phyloP scores from a whole-genome alignment of 495 filamentous ascomycete species.

The Xylaria grammica region DNA sequence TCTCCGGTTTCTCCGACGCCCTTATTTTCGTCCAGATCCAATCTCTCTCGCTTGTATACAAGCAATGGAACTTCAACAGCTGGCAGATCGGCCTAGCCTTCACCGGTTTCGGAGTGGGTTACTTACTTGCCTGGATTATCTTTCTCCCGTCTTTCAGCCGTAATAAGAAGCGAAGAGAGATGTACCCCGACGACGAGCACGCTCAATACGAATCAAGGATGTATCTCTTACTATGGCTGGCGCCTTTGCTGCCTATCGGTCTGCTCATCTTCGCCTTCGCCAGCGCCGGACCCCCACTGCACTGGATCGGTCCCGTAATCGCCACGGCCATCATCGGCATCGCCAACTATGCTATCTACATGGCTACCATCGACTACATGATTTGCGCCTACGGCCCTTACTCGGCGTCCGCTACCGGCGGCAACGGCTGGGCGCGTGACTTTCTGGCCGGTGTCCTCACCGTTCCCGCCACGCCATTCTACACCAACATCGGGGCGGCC shows the following conservation, averaged over 20 bases:
- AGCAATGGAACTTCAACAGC: slow-evolving; percentile 65
- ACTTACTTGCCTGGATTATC: slow-evolving; percentile 65
- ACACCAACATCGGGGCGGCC: slow-evolving; percentile 61
- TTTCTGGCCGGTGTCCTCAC: slow-evolving; percentile 86
- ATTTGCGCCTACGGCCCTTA: slow-evolving; percentile 79
- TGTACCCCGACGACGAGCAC: slow-evolving; percentile 61
- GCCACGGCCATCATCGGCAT: slow-evolving; percentile 68
- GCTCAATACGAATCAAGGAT: slow-evolving; percentile 65
- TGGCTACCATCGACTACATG: slow-evolving; percentile 89
- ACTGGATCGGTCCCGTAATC: slow-evolving; percentile 67
- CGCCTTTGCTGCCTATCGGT: slow-evolving; percentile 70
- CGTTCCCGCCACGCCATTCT: slow-evolving; percentile 76
- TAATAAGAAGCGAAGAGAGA: slow-evolving; percentile 58
- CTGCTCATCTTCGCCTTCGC: slow-evolving; percentile 76
- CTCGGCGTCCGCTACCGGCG: slow-evolving; percentile 78
- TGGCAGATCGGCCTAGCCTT: slow-evolving; percentile 67
- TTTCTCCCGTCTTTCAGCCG: slow-evolving; percentile 69
- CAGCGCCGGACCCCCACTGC: slow-evolving; percentile 64
- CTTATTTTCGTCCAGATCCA: slow-evolving; percentile 82
- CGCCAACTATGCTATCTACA: slow-evolving; percentile 75
- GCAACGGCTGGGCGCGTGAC: slow-evolving; percentile 74
- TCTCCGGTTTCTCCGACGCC: slow-evolving; percentile 78
- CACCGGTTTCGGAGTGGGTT: slow-evolving; percentile 67
- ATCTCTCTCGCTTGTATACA: slow-evolving; percentile 67
- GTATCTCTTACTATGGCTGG: slow-evolving; percentile 67